phyloP scores from a whole-genome alignment of 148 eudicot genomes.

The Dysphania ambrosioides region DNA sequence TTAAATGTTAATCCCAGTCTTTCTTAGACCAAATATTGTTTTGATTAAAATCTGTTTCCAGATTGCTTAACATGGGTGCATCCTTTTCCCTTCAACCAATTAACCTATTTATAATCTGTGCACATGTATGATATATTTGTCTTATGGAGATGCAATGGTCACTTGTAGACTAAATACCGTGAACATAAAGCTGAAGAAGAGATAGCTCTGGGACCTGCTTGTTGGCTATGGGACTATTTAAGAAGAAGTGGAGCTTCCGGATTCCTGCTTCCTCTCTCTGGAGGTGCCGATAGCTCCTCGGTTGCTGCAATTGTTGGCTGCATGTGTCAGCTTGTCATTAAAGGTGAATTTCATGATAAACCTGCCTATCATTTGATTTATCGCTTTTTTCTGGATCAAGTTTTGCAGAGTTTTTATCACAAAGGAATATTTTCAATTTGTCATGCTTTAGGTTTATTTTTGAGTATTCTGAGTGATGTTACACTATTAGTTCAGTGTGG shows the following conservation, averaged over 20 bases:
- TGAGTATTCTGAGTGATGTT: not conserved
- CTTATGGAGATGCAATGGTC: slow-evolving; percentile 22
- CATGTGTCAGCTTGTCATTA: slow-evolving; percentile 97
- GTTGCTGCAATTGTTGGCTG: slow-evolving; percentile 98
- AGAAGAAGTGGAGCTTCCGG: slow-evolving; percentile 98
- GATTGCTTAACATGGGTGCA: not conserved
- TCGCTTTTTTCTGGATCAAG: slow-evolving; percentile 8
- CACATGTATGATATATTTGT: not conserved
- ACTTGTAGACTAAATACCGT: slow-evolving; percentile 71
- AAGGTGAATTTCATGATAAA: slow-evolving; percentile 51
- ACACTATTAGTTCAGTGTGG: not conserved
- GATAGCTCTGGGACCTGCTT: slow-evolving; percentile 95
- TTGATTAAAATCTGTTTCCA: too few relatives aligned
- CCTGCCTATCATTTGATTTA: not conserved
- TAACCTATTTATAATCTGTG: not conserved
- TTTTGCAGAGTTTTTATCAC: not conserved
- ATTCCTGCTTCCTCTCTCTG: slow-evolving; percentile 93
- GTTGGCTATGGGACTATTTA: slow-evolving; percentile 97
- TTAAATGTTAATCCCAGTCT: too few relatives aligned
- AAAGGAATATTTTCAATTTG: not conserved
- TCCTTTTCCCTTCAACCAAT: not conserved
- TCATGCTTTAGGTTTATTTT: not conserved
- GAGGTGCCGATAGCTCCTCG: slow-evolving; percentile 98
- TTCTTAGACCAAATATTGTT: too few relatives aligned
- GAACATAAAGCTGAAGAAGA: slow-evolving; percentile 73